Percentiles rank a stretch among this genome's conserved stretches.
phyloP scores from a whole-genome alignment of 2,329 filamentous ascomycete species.

The Venturia pyrina region DNA sequence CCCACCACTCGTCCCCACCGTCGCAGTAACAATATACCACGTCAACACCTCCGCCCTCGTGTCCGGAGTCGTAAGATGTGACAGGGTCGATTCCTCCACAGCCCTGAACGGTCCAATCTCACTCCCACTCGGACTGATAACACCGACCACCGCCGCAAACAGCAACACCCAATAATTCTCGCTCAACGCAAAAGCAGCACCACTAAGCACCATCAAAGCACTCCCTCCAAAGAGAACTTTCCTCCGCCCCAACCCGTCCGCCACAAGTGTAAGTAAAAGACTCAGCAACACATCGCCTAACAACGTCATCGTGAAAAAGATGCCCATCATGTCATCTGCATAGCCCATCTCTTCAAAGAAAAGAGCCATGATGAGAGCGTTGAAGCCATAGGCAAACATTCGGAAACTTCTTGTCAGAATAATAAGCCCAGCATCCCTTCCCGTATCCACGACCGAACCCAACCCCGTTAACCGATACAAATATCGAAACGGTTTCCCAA shows the following conservation, averaged over 20 bases:
- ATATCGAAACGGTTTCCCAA: background rate
- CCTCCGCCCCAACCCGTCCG: conserved; percentile 26
- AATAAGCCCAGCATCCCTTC: conserved; percentile 18
- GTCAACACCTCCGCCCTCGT: conserved; percentile 27
- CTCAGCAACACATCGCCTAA: conserved; percentile 28
- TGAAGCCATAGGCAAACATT: conserved; percentile 27
- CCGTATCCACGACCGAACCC: background rate
- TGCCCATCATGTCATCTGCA: conserved; percentile 26
- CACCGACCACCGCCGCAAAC: conserved; percentile 26
- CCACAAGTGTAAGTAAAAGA: conserved; percentile 27
- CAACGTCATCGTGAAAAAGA: conserved; percentile 32
- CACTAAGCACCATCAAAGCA: conserved; percentile 25
- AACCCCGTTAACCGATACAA: conserved; percentile 11
- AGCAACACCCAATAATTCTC: conserved; percentile 24
- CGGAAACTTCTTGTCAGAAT: conserved; percentile 27
- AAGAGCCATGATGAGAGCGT: conserved; percentile 26
- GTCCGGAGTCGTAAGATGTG: conserved; percentile 24
- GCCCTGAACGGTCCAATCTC: conserved; percentile 33
- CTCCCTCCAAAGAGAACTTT: conserved; percentile 25
- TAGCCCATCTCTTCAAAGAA: conserved; percentile 27
- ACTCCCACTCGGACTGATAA: conserved; percentile 29
- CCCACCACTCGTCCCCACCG: conserved; percentile 26
- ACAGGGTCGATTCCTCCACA: conserved; percentile 29
- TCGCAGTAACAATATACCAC: conserved; percentile 31
- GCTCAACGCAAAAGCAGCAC: conserved; percentile 25